Percentiles rank a stretch among this genome's conserved stretches.
phyloP scores from a whole-genome alignment of 176 grass and related monocot genomes.

The Metroxylon sagu region DNA sequence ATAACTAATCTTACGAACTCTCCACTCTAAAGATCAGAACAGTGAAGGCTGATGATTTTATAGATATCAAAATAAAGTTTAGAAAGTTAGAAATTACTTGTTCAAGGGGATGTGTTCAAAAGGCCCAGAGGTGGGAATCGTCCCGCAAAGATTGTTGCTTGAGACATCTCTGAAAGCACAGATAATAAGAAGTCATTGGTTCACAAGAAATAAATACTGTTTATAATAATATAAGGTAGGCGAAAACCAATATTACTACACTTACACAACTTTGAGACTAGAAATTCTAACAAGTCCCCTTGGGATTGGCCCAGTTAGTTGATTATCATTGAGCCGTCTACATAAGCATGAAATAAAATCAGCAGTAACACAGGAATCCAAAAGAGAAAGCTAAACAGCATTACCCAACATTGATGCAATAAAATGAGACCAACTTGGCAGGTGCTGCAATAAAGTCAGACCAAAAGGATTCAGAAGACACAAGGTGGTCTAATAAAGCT shows the following conservation, averaged over 20 bases:
- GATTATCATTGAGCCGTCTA: slow-evolving; percentile 61
- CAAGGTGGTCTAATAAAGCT: too few relatives aligned
- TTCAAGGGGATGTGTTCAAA: slow-evolving; percentile 85
- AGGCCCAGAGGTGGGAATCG: slow-evolving; percentile 82
- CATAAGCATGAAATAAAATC: slow-evolving; percentile 8
- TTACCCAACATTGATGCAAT: background rate
- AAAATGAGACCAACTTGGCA: background rate
- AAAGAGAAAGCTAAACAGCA: background rate
- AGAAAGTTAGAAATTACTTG: slow-evolving; percentile 45
- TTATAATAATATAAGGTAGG: too few relatives aligned
- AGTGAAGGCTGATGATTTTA: too few relatives aligned
- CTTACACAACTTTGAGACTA: slow-evolving; percentile 75
- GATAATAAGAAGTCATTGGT: background rate
- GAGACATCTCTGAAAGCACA: slow-evolving; percentile 73
- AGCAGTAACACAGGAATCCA: too few relatives aligned
- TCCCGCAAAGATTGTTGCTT: slow-evolving; percentile 80
- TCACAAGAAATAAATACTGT: too few relatives aligned
- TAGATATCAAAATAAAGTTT: too few relatives aligned
- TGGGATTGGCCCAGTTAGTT: slow-evolving; percentile 49
- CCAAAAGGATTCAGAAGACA: too few relatives aligned
- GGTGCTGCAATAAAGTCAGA: too few relatives aligned
- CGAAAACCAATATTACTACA: background rate
- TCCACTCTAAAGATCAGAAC: too few relatives aligned
- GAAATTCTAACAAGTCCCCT: slow-evolving; percentile 45
- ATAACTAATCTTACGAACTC: too few relatives aligned